A percentile compares a stretch with the other conserved stretches of the same genome.
phyloP scores from a whole-genome alignment of 2,329 filamentous ascomycete genomes.

The Aureobasidium sp. region DNA sequence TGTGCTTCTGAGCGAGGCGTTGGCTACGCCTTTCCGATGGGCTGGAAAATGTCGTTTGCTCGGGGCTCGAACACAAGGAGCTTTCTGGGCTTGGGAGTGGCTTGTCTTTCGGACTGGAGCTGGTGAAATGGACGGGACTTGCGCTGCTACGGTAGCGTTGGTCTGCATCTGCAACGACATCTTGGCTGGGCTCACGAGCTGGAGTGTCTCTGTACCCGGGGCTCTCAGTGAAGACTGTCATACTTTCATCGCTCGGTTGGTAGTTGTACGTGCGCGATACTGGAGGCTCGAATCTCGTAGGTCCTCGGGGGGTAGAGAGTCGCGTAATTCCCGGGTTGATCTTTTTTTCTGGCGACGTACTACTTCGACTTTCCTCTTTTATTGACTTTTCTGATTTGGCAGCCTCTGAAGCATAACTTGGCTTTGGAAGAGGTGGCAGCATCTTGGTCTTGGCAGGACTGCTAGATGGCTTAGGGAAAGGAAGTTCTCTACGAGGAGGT shows the following conservation, averaged over 20 bases:
- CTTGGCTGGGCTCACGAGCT: not conserved
- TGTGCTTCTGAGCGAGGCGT: not conserved
- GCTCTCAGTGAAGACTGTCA: not conserved
- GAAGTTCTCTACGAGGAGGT: slow-evolving; percentile 11
- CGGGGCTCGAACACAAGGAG: not conserved
- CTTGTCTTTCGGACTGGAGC: not conserved
- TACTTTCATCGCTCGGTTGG: not conserved
- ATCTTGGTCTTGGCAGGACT: slow-evolving; percentile 1
- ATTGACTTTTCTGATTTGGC: not conserved
- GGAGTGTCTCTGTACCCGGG: not conserved
- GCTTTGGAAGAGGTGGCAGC: slow-evolving; percentile 31
- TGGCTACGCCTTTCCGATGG: not conserved
- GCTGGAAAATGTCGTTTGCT: not conserved
- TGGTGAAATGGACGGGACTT: not conserved
- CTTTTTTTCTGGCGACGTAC: not conserved
- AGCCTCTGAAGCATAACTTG: slow-evolving; percentile 23
- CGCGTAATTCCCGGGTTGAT: not conserved
- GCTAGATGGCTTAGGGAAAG: not conserved
- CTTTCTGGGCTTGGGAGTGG: not conserved
- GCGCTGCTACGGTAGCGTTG: not conserved
- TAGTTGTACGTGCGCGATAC: slow-evolving; percentile 10
- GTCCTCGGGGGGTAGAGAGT: slow-evolving; percentile 1
- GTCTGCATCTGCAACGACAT: not conserved
- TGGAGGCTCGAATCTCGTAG: slow-evolving; percentile 9
- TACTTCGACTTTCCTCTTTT: not conserved